phyloP scores from a whole-genome alignment of 202 grass and related monocot genomes.

The Elaeis oleifera region DNA sequence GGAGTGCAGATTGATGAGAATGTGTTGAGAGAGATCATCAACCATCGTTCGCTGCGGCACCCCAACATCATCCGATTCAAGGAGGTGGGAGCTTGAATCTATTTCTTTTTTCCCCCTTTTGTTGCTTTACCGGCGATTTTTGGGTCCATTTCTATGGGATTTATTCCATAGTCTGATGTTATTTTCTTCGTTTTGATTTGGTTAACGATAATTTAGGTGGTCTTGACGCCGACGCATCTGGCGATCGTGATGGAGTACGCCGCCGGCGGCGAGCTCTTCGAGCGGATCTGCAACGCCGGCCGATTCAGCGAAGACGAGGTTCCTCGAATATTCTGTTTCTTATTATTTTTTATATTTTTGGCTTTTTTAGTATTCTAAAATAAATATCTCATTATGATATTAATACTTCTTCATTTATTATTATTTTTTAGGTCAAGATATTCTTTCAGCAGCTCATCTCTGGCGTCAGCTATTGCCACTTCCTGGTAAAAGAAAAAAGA shows the following conservation, averaged over 20 bases:
- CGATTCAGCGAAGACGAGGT: conserved; percentile 91
- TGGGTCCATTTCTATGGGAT: neutral
- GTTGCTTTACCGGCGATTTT: neutral
- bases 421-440: conserved; percentile 38
- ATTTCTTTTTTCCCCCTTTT: neutral
- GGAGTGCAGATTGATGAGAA: conserved; percentile 76
- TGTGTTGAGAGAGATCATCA: conserved; percentile 86
- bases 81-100: conserved; percentile 32
- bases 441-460: conserved; percentile 95
- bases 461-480: conserved; percentile 84
- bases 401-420: neutral
- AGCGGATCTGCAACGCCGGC: conserved; percentile 78
- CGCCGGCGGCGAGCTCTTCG: conserved; percentile 89
- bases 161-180: neutral
- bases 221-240: conserved; percentile 75
- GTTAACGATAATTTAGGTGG: conserved; percentile 33
- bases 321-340: too few species aligned
- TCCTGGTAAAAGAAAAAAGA: conserved; percentile 35
- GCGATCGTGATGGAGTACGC: conserved; percentile 96
- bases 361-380: neutral
- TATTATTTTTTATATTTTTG: too few species aligned
- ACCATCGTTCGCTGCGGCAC: conserved; percentile 74
- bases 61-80: conserved; percentile 96
- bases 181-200: neutral
- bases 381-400: neutral